A percentile compares a stretch with the other conserved stretches of the same genome.
phyloP scores from a whole-genome alignment of 1,284 basidiomycete species.

The Cystodermella granulosa region DNA sequence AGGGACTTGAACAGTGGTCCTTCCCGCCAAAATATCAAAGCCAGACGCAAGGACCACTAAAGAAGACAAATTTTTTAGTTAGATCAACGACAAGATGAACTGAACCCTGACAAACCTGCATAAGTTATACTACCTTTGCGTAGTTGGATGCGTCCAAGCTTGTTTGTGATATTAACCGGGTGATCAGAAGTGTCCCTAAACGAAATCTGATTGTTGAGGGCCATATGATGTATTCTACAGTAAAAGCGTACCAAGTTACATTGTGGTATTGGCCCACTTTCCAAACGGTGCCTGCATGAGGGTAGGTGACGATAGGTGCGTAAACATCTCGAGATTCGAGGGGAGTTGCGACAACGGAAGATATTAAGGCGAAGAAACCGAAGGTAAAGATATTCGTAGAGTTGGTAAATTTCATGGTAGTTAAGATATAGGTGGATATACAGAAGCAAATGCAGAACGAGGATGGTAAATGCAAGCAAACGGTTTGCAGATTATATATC shows the following conservation, averaged over 20 bases:
- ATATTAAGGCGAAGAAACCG: slow-evolving; percentile 8
- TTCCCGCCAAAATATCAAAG: slow-evolving; percentile 17
- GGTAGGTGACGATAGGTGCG: slow-evolving; percentile 33
- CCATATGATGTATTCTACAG: no score
- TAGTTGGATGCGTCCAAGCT: slow-evolving; percentile 9
- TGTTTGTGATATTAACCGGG: slow-evolving; percentile 2
- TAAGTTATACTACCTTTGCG: slow-evolving; percentile 2
- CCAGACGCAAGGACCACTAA: slow-evolving; percentile 17
- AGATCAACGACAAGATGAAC: no score
- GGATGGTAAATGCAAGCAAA: no score
- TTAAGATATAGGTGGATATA: no score
- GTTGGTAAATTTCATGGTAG: slow-evolving; percentile 19
- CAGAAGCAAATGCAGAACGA: no score
- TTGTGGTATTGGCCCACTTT: slow-evolving; percentile 24
- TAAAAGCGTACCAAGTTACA: slow-evolving; percentile 37
- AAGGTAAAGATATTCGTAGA: slow-evolving; percentile 11
- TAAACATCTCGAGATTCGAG: slow-evolving; percentile 37
- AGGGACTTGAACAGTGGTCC: slow-evolving; percentile 14
- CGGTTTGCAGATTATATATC: no score
- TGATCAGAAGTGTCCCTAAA: slow-evolving; percentile 3
- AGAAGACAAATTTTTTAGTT: not conserved
- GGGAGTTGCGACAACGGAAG: not conserved
- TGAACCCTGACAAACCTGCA: slow-evolving; percentile 1
- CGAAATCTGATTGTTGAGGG: not conserved
- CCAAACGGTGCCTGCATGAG: slow-evolving; percentile 32